A percentile compares a stretch with the other conserved stretches of the same genome.
phyloP scores from a whole-genome alignment of 1,139 yeast genomes.

The Arxiozyma slooffiae region DNA sequence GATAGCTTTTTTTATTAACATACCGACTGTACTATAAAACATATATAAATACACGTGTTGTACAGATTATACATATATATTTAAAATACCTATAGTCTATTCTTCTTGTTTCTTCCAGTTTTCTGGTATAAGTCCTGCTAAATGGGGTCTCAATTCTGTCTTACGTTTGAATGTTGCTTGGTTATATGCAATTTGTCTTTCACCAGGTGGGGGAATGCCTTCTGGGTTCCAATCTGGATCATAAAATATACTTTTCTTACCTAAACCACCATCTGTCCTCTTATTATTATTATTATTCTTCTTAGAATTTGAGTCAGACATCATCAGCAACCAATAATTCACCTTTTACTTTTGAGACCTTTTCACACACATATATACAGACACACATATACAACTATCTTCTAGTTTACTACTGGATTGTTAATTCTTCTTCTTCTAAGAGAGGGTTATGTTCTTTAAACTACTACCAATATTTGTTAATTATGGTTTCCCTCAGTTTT shows the following conservation, averaged over 20 bases:
- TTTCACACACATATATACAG: not conserved
- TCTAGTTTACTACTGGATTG: too few species aligned
- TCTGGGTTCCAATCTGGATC: conserved; percentile 38
- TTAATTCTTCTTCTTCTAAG: too few species aligned
- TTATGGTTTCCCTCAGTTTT: not conserved
- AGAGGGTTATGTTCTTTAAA: too few species aligned
- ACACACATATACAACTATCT: not conserved
- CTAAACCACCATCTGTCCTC: conserved; percentile 13
- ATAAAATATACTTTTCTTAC: conserved; percentile 33
- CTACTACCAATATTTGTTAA: not conserved
- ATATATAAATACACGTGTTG: too few species aligned
- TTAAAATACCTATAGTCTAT: not conserved
- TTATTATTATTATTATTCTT: not conserved
- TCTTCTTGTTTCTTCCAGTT: not conserved
- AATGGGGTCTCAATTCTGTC: conserved; percentile 8
- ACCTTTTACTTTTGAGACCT: not conserved
- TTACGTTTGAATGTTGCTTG: conserved; percentile 16
- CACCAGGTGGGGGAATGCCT: conserved; percentile 31
- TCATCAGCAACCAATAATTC: not conserved
- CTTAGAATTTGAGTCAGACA: not conserved
- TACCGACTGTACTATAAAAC: too few species aligned
- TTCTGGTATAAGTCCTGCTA: conserved; percentile 10
- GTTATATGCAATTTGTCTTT: conserved; percentile 21
- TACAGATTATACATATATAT: too few species aligned
- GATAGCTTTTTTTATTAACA: not conserved